These are phyloP conservation scores for Saxophila tyrrhenica DNA, from an alignment of 495 filamentous ascomycete species.

Conservation along the genomic window DNA sequence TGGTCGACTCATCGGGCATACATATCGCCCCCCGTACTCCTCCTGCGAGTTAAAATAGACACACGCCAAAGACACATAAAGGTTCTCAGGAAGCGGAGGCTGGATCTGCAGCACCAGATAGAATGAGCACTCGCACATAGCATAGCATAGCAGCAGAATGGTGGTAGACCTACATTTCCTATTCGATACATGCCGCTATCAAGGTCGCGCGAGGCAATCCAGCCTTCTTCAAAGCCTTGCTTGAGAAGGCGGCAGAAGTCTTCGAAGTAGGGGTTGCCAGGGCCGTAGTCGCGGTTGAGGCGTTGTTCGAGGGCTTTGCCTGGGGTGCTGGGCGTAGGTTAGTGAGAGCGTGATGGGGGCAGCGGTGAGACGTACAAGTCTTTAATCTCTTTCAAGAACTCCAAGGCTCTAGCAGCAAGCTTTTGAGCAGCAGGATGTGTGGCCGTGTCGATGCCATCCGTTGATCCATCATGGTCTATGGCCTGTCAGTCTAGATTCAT, in stretches of 20 bases:
- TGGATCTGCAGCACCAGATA: conserved; percentile 16
- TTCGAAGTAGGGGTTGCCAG: conserved; percentile 33
- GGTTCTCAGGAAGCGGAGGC: conserved; percentile 29
- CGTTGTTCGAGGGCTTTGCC: conserved; percentile 33
- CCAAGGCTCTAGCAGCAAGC: conserved; percentile 27
- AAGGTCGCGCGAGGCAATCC: conserved; percentile 34
- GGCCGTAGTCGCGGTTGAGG: conserved; percentile 35
- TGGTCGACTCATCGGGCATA: no score
- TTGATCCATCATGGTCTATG: conserved; percentile 4
- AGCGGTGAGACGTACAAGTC: conserved; percentile 27
- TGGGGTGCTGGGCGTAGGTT: conserved; percentile 29
- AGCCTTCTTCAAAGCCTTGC: conserved; percentile 36
- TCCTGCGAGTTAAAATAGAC: conserved; percentile 39
- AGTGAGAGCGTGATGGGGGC: neutral
- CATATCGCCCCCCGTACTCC: conserved; percentile 33
- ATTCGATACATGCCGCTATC: conserved; percentile 36
- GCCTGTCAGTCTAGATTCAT: neutral
- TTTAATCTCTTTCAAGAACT: conserved; percentile 36
- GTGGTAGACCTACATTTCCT: conserved; percentile 19
- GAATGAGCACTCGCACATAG: no score
- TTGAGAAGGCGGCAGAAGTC: conserved; percentile 32
- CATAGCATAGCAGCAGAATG: no score
- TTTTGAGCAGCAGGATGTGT: conserved; percentile 31
- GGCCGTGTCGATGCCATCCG: conserved; percentile 5
- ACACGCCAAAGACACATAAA: conserved; percentile 38